A percentile compares a stretch with the other conserved stretches of the same genome.
Evolutionary conservation across 2,329 filamentous ascomycete genomes (phyloP).

Genomic region (Aspergillus nomiae): DNA sequence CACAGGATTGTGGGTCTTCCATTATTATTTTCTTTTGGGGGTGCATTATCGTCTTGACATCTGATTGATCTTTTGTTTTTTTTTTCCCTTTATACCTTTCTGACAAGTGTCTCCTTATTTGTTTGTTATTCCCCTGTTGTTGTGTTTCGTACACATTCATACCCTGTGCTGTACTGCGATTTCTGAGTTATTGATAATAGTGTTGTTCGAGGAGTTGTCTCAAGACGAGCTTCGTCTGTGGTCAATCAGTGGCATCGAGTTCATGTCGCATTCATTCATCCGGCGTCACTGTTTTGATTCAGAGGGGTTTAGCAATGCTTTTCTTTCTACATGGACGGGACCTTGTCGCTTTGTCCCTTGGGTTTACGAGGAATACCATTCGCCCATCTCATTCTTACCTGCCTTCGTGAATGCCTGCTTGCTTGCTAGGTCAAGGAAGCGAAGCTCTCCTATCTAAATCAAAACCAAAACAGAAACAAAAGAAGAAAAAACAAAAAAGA

Average conservation of each 20-base stretch:
- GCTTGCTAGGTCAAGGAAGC: background rate
- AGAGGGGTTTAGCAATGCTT: constrained; percentile 29
- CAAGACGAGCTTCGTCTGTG: constrained; percentile 3
- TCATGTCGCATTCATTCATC: constrained; percentile 27
- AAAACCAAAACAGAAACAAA: background rate
- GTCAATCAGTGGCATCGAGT: constrained; percentile 24
- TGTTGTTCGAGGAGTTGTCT: constrained; percentile 8
- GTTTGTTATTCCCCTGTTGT: constrained; percentile 12
- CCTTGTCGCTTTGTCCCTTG: constrained; percentile 11
- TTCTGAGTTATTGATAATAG: constrained; percentile 18
- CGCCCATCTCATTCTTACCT: background rate
- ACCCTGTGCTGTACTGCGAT: constrained; percentile 31
- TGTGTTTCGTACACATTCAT: constrained; percentile 28
- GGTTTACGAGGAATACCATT: background rate
- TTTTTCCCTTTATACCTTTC: constrained; percentile 14
- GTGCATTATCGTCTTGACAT: constrained; percentile 33
- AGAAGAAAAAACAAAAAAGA: constrained; percentile 1
- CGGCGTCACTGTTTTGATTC: constrained; percentile 32
- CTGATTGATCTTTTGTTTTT: constrained; percentile 8
- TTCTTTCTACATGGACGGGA: constrained; percentile 27
- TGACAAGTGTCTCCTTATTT: constrained; percentile 17
- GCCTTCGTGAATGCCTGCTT: background rate
- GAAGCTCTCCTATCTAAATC: background rate
- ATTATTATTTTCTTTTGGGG: constrained; percentile 30
- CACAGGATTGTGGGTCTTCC: constrained; percentile 36